phyloP scores from a whole-genome alignment of 2,329 filamentous ascomycete species.

The Coniochaeta ligniaria region DNA sequence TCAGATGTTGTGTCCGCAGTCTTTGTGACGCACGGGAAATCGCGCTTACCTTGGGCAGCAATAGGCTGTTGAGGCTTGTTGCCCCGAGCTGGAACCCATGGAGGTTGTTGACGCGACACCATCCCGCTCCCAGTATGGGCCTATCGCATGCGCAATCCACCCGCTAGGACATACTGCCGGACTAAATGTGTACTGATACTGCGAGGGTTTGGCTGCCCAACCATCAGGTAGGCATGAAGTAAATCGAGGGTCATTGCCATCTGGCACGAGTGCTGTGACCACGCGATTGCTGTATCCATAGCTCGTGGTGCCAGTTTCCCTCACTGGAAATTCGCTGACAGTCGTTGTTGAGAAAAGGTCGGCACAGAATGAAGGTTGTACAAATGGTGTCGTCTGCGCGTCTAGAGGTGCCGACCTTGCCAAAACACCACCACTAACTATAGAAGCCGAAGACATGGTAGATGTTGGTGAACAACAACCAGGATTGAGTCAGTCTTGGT shows the following conservation, averaged over 20 bases:
- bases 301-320: neutral
- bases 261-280: constrained; percentile 1
- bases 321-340: neutral
- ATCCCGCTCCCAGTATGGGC: neutral
- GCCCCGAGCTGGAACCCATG: neutral
- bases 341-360: constrained; percentile 2
- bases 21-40: neutral
- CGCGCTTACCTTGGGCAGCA: constrained; percentile 2
- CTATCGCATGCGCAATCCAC: neutral
- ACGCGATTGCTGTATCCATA: neutral
- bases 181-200: constrained; percentile 1
- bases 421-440: no score
- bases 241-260: neutral
- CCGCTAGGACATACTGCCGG: neutral
- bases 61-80: constrained; percentile 2
- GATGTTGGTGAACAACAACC: no score
- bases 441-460: no score
- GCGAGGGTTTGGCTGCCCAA: neutral
- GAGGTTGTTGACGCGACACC: neutral
- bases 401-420: no score
- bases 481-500: no score
- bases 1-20: neutral
- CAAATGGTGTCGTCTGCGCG: neutral
- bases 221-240: neutral
- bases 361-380: constrained; percentile 1